These are phyloP conservation scores for Sarcodon sp. DNA, from an alignment of 768 basidiomycete genomes.

Conservation along the genomic window DNA sequence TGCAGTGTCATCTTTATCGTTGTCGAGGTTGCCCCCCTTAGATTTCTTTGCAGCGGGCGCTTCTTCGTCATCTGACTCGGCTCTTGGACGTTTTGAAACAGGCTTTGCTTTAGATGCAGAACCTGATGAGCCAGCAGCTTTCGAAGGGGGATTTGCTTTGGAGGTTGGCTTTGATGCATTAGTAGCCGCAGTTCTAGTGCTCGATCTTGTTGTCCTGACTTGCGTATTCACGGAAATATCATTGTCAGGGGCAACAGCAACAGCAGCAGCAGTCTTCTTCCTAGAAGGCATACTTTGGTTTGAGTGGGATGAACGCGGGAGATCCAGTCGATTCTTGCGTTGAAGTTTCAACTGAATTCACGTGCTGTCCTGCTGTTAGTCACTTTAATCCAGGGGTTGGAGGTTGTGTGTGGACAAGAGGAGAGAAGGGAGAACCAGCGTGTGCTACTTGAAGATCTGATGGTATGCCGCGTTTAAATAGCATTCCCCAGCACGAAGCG, in stretches of 20 bases:
- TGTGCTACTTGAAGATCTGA: too few relatives aligned
- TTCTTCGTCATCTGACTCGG: slow-evolving; percentile 10
- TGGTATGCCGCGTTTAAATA: too few relatives aligned
- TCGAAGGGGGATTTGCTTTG: slow-evolving; percentile 13
- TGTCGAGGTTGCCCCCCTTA: slow-evolving; percentile 10
- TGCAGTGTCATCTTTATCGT: slow-evolving; percentile 10
- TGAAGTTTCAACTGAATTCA: neutral
- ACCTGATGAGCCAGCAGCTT: slow-evolving; percentile 6
- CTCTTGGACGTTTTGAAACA: slow-evolving; percentile 14
- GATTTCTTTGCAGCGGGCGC: slow-evolving; percentile 16
- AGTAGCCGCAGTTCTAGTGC: slow-evolving; percentile 17
- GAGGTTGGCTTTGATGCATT: slow-evolving; percentile 16
- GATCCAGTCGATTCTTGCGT: neutral
- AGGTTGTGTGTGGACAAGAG: too few relatives aligned
- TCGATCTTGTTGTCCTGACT: slow-evolving; percentile 18
- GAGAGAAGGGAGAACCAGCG: too few relatives aligned
- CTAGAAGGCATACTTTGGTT: slow-evolving; percentile 27
- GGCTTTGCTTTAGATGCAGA: slow-evolving; percentile 9
- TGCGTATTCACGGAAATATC: slow-evolving; percentile 19
- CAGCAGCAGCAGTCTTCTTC: slow-evolving; percentile 26
- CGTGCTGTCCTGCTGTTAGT: too few relatives aligned
- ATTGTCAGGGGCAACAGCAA: slow-evolving; percentile 7
- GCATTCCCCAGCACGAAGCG: too few relatives aligned
- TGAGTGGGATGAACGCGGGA: neutral
- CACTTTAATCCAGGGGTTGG: neutral